Percentiles rank a stretch among this genome's conserved stretches.
Conservation (phyloP, 2,329 filamentous ascomycete genomes). For the Fusarium agapanthi region DNA sequence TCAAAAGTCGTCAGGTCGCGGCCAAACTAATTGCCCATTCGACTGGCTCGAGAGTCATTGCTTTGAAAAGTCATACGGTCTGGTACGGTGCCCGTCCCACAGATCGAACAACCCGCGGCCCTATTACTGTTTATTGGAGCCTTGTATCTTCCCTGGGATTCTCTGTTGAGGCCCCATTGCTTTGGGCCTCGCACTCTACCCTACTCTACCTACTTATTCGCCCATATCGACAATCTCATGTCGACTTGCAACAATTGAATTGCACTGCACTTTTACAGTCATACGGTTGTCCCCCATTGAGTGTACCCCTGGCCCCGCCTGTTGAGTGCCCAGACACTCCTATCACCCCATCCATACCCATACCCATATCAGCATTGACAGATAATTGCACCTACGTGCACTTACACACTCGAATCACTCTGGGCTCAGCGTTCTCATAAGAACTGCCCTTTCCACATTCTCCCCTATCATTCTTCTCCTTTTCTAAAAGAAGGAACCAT, state of each 20-base stretch:
- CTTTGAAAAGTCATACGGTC: constrained; percentile 42
- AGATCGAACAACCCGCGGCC: constrained; percentile 31
- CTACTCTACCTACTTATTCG: constrained; percentile 29
- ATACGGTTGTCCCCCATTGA: constrained; percentile 41
- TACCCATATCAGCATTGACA: constrained; percentile 24
- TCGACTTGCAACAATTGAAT: constrained; percentile 35
- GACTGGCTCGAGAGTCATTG: constrained; percentile 35
- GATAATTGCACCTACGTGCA: constrained; percentile 24
- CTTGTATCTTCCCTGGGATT: constrained; percentile 21
- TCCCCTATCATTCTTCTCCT: background rate
- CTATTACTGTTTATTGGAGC: constrained; percentile 19
- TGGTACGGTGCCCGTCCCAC: constrained; percentile 42
- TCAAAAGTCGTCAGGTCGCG: constrained; percentile 40
- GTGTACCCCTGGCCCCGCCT: constrained; percentile 27
- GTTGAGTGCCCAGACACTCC: constrained; percentile 30
- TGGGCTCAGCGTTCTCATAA: constrained; percentile 27
- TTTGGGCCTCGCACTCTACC: background rate
- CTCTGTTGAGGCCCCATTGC: constrained; percentile 33
- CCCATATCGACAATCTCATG: constrained; percentile 33
- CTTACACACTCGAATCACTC: constrained; percentile 27
- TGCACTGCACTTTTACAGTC: constrained; percentile 28
- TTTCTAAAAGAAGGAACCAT: background rate
- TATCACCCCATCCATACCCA: constrained; percentile 39
- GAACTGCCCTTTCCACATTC: background rate
- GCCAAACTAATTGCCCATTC: constrained; percentile 28